Percentiles rank a stretch among this genome's conserved stretches.
These are phyloP conservation scores for Aquanectria penicillioides DNA, from an alignment of 2,329 filamentous ascomycete species.

Conservation along the genomic window DNA sequence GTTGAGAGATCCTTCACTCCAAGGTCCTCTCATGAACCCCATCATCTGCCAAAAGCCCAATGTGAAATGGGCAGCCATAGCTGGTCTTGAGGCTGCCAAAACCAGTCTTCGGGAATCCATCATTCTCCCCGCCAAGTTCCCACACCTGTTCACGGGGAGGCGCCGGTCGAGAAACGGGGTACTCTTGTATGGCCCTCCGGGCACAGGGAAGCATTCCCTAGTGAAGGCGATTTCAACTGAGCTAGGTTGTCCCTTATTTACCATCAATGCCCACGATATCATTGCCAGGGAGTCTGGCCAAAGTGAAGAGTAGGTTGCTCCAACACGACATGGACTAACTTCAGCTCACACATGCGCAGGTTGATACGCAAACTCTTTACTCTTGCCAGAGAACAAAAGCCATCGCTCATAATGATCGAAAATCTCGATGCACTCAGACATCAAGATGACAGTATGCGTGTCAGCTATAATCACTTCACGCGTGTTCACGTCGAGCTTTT, in stretches of 20 bases:
- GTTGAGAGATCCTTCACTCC: constrained; percentile 13
- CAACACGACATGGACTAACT: too few relatives aligned
- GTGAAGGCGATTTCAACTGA: constrained; percentile 25
- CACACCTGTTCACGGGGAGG: constrained; percentile 23
- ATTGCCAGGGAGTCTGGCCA: constrained; percentile 19
- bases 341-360: not conserved
- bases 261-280: constrained; percentile 16
- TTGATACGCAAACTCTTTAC: constrained; percentile 21
- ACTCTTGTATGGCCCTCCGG: constrained; percentile 20
- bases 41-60: constrained; percentile 23
- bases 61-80: constrained; percentile 21
- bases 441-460: constrained; percentile 2
- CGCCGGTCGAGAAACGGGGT: constrained; percentile 13
- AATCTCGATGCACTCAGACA: constrained; percentile 22
- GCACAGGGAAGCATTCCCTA: constrained; percentile 23
- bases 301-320: constrained; percentile 12
- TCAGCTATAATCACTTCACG: constrained; percentile 1
- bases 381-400: constrained; percentile 23
- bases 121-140: constrained; percentile 22
- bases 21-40: constrained; percentile 10
- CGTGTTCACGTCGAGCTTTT: constrained; percentile 26
- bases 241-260: constrained; percentile 14
- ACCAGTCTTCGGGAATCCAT: constrained; percentile 23
- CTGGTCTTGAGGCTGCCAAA: constrained; percentile 19
- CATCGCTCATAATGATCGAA: constrained; percentile 27